Conservation (phyloP, 306 rosid species). For the Geum urbanum region DNA sequence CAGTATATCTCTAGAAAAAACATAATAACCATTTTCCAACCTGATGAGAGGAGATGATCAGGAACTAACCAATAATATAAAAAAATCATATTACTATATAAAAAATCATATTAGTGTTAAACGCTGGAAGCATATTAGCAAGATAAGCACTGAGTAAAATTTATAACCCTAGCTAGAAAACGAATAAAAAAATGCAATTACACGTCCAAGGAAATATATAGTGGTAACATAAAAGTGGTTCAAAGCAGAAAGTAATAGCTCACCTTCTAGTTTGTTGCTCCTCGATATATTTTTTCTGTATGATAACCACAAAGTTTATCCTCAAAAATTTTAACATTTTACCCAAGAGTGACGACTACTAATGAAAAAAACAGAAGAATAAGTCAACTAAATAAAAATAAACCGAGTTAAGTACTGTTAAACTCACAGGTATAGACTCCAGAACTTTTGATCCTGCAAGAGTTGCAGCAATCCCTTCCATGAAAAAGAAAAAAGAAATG, state of each 20-base stretch:
- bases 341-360: not conserved
- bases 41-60: too few relatives aligned
- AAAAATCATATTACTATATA: too few relatives aligned
- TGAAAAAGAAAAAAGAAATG: slow-evolving; percentile 66
- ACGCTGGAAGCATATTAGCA: too few relatives aligned
- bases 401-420: not conserved
- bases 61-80: too few relatives aligned
- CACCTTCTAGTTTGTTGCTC: slow-evolving; percentile 93
- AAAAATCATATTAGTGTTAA: too few relatives aligned
- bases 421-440: slow-evolving; percentile 86
- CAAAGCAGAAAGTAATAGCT: slow-evolving; percentile 14
- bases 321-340: slow-evolving; percentile 2
- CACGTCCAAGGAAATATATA: not conserved
- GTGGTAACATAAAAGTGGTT: not conserved
- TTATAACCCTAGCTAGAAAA: too few relatives aligned
- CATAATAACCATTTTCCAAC: too few relatives aligned
- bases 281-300: slow-evolving; percentile 83
- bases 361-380: slow-evolving; percentile 23
- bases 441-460: slow-evolving; percentile 69
- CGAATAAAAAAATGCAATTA: not conserved
- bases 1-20: too few relatives aligned
- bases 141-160: too few relatives aligned
- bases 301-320: slow-evolving; percentile 20
- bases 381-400: not conserved
- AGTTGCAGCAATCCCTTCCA: slow-evolving; percentile 95